Conservation (phyloP, 1,284 basidiomycete genomes). For the Abortiporus biennis region DNA sequence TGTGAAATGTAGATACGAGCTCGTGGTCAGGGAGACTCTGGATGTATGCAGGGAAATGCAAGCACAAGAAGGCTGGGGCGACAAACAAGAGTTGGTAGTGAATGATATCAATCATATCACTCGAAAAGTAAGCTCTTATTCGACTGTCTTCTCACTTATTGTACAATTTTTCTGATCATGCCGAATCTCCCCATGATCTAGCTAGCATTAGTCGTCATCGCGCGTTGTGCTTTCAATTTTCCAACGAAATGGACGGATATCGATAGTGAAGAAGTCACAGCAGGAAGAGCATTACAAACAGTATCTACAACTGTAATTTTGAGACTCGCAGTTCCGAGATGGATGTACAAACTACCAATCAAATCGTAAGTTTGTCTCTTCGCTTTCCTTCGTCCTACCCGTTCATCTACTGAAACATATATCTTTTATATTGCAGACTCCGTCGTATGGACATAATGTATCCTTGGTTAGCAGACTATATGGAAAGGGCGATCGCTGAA, state of each 20-base stretch:
- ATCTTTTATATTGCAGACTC: too few species aligned
- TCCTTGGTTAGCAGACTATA: slow-evolving; percentile 1
- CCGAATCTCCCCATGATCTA: neutral
- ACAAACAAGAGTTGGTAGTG: neutral
- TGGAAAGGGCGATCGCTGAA: slow-evolving; percentile 3
- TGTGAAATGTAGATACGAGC: slow-evolving; percentile 1
- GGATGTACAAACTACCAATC: slow-evolving; percentile 11
- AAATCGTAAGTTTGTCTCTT: slow-evolving; percentile 3
- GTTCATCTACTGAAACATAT: too few species aligned
- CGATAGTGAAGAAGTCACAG: slow-evolving; percentile 1
- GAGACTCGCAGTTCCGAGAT: slow-evolving; percentile 5
- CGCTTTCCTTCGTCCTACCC: too few species aligned
- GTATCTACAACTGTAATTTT: slow-evolving; percentile 4
- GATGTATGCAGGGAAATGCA: slow-evolving; percentile 9
- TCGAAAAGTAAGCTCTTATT: slow-evolving; percentile 6
- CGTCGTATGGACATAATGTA: slow-evolving; percentile 5
- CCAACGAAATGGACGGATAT: slow-evolving; percentile 7
- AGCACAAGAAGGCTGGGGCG: slow-evolving; percentile 7
- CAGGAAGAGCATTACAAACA: slow-evolving; percentile 5
- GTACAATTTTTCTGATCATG: neutral
- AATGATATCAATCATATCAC: slow-evolving; percentile 4
- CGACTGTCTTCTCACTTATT: neutral
- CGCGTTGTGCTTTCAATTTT: slow-evolving; percentile 11
- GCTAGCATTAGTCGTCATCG: slow-evolving; percentile 10
- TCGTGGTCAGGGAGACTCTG: slow-evolving; percentile 9